Percentiles rank a stretch among this genome's conserved stretches.
phyloP scores from a whole-genome alignment of 768 basidiomycete genomes.

The Termitomyces sp. region DNA sequence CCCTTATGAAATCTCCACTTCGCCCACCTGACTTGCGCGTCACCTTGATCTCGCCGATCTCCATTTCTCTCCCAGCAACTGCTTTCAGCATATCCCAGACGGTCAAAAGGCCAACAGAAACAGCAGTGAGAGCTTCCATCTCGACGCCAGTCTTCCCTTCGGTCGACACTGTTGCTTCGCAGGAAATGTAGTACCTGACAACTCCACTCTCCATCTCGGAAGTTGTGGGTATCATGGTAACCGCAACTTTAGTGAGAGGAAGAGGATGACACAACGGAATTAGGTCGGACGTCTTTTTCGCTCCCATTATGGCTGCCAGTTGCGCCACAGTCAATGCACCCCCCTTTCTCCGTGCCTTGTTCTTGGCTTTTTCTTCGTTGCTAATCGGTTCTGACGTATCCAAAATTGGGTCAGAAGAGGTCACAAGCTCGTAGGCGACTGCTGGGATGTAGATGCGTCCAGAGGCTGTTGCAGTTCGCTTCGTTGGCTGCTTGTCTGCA shows the following conservation, averaged over 20 bases:
- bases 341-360: constrained; percentile 59
- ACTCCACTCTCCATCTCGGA: constrained; percentile 5
- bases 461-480: constrained; percentile 66
- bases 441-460: constrained; percentile 68
- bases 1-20: constrained; percentile 60
- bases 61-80: constrained; percentile 84
- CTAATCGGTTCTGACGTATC: constrained; percentile 9
- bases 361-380: constrained; percentile 28
- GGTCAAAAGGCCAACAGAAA: constrained; percentile 70
- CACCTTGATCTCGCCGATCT: constrained; percentile 65
- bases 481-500: constrained; percentile 51
- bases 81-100: constrained; percentile 96
- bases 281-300: constrained; percentile 76
- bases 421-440: constrained; percentile 61
- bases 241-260: constrained; percentile 63
- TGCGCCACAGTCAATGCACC: constrained; percentile 73
- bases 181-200: constrained; percentile 46
- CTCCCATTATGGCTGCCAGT: constrained; percentile 82
- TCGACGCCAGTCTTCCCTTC: constrained; percentile 84
- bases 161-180: constrained; percentile 65
- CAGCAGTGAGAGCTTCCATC: constrained; percentile 91
- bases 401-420: constrained; percentile 30
- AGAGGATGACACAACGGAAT: constrained; percentile 89
- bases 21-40: constrained; percentile 66
- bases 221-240: constrained; percentile 48